phyloP scores from a whole-genome alignment of 305 asterid genomes.

The Fraxinus xanthoxyloides region DNA sequence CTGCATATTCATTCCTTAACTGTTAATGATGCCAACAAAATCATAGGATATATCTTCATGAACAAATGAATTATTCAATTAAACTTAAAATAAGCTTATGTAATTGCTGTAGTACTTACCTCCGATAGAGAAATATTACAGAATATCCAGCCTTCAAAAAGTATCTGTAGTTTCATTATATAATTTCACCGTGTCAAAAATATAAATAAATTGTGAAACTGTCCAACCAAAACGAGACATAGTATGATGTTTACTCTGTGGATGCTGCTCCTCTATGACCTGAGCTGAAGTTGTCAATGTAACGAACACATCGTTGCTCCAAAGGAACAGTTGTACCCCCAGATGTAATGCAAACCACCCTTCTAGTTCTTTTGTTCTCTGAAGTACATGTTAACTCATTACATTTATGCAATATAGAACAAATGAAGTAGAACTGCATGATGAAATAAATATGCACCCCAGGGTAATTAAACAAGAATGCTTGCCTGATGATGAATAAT shows the following conservation, averaged over 20 bases:
- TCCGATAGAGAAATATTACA: slow-evolving; percentile 77
- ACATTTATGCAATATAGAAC: slow-evolving; percentile 3
- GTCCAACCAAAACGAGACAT: slow-evolving; percentile 9
- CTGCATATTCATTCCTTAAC: slow-evolving; percentile 36
- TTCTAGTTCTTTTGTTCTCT: slow-evolving; percentile 40
- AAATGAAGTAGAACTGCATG: background rate
- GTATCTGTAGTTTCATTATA: slow-evolving; percentile 46
- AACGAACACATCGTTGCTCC: slow-evolving; percentile 88
- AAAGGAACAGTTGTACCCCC: slow-evolving; percentile 97
- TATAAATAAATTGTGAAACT: background rate
- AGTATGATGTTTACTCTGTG: slow-evolving; percentile 56
- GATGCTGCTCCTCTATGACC: slow-evolving; percentile 98
- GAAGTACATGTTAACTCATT: slow-evolving; percentile 23
- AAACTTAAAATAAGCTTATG: slow-evolving; percentile 15
- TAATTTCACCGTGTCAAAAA: slow-evolving; percentile 23
- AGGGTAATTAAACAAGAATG: slow-evolving; percentile 11
- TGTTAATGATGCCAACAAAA: slow-evolving; percentile 5
- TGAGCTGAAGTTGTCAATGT: slow-evolving; percentile 89
- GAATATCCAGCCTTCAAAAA: slow-evolving; percentile 86
- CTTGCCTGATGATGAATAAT: slow-evolving; percentile 46
- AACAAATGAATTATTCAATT: background rate
- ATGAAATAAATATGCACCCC: background rate
- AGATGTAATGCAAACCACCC: slow-evolving; percentile 87
- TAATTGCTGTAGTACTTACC: slow-evolving; percentile 37
- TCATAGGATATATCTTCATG: slow-evolving; percentile 1